Evolutionary conservation across 352 stramenopile genomes (phyloP).

Genomic region (Phytophthora lateralis): DNA sequence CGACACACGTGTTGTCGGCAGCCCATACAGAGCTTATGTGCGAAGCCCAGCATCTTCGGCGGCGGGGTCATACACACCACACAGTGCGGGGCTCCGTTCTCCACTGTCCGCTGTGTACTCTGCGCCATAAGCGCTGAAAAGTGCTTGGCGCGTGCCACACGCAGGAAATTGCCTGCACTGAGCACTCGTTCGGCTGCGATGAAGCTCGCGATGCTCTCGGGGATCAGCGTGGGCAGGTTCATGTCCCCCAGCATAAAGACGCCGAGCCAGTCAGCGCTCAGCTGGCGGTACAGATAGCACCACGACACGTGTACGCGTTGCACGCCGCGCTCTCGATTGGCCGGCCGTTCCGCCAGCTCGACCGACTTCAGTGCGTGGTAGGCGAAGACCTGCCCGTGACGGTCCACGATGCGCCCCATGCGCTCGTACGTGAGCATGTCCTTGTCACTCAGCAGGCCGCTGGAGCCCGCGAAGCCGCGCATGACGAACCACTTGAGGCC

Average conservation of each 20-base stretch:
- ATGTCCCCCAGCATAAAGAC: constrained; percentile 64
- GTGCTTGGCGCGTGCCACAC: constrained; percentile 45
- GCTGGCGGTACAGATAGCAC: constrained; percentile 62
- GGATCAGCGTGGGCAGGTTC: constrained; percentile 31
- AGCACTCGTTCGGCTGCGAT: constrained; percentile 52
- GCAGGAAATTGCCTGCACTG: constrained; percentile 50
- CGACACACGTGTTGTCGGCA: constrained; percentile 52
- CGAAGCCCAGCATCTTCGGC: constrained; percentile 36
- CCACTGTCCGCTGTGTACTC: constrained; percentile 17
- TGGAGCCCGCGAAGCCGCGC: constrained; percentile 36
- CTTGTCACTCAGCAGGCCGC: constrained; percentile 51
- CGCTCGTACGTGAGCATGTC: constrained; percentile 63
- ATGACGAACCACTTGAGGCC: constrained; percentile 69
- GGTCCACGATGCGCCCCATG: constrained; percentile 66
- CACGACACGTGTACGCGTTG: constrained; percentile 47
- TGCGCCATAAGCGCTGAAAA: constrained; percentile 54
- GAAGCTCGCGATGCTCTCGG: constrained; percentile 28
- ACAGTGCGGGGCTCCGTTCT: constrained; percentile 41
- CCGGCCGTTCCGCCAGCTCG: constrained; percentile 54
- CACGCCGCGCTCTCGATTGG: constrained; percentile 39
- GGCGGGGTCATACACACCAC: constrained; percentile 46
- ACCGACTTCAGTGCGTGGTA: constrained; percentile 67
- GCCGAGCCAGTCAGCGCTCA: constrained; percentile 56
- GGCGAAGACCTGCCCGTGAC: constrained; percentile 50
- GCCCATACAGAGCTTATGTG: constrained; percentile 51